These are phyloP conservation scores for Babesia sp. DNA, from an alignment of 169 alveolate species.

Conservation along the genomic window DNA sequence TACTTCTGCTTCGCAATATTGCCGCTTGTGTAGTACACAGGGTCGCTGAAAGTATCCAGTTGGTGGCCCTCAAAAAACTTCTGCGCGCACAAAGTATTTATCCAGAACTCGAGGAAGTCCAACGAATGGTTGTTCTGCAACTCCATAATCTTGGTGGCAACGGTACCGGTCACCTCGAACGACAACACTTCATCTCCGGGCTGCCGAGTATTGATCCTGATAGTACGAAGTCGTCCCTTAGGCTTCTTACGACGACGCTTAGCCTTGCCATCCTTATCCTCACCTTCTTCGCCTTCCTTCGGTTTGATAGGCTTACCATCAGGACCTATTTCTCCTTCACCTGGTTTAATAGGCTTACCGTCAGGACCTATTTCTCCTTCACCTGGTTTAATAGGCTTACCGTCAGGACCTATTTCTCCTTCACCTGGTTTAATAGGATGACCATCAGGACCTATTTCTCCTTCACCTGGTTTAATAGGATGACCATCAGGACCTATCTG, in stretches of 20 bases:
- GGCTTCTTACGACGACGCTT: neutral
- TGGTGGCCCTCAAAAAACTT: constrained; percentile 36
- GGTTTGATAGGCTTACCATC: neutral
- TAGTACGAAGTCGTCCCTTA: neutral
- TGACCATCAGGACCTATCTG: too few relatives aligned
- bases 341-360: neutral
- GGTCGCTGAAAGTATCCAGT: constrained; percentile 47
- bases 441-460: too few relatives aligned
- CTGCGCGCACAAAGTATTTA: constrained; percentile 22
- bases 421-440: too few relatives aligned
- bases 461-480: too few relatives aligned
- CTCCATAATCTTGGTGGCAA: constrained; percentile 58
- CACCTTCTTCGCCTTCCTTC: neutral
- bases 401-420: too few relatives aligned
- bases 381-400: too few relatives aligned
- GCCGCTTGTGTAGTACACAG: constrained; percentile 17
- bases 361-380: neutral
- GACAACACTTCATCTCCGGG: constrained; percentile 13
- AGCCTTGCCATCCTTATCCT: neutral
- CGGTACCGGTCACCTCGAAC: constrained; percentile 21
- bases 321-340: neutral
- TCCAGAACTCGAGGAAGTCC: constrained; percentile 60
- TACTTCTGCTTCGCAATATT: constrained; percentile 46
- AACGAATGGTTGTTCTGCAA: constrained; percentile 52
- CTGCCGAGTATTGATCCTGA: neutral